phyloP scores from a whole-genome alignment of 805 yeast genomes.

The Kodamaea laetipori region DNA sequence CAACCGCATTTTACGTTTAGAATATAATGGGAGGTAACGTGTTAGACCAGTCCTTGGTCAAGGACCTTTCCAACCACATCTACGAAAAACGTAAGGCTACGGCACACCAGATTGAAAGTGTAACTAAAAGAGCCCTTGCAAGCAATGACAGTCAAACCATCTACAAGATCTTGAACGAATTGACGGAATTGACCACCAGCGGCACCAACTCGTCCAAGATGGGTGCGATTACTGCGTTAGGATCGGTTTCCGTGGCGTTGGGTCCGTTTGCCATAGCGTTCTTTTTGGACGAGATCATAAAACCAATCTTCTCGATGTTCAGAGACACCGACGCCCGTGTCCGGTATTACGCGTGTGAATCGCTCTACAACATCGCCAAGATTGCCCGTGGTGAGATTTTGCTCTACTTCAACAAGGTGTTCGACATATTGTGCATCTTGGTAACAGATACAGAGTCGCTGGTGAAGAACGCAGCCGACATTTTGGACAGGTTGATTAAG shows the following conservation, averaged over 20 bases:
- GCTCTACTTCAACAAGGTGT: conserved; percentile 88
- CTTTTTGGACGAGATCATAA: conserved; percentile 81
- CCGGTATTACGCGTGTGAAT: conserved; percentile 94
- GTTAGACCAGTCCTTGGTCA: conserved; percentile 38
- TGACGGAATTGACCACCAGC: conserved; percentile 75
- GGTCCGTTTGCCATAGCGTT: conserved; percentile 82
- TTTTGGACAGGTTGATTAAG: conserved; percentile 84
- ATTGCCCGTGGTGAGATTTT: conserved; percentile 95
- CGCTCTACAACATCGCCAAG: conserved; percentile 91
- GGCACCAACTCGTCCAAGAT: conserved; percentile 74
- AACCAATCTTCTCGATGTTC: conserved; percentile 92
- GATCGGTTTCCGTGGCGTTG: conserved; percentile 92
- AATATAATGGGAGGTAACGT: conserved; percentile 21
- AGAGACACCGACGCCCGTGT: conserved; percentile 98
- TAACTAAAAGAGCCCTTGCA: conserved; percentile 68
- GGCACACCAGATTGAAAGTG: conserved; percentile 68
- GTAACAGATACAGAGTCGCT: conserved; percentile 90
- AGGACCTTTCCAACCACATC: conserved; percentile 47
- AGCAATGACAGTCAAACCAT: conserved; percentile 63
- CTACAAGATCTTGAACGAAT: conserved; percentile 65
- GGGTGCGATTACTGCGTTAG: conserved; percentile 94
- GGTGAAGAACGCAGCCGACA: conserved; percentile 93
- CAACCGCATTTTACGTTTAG: too few species aligned
- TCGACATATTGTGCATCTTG: conserved; percentile 86
- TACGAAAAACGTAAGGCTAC: conserved; percentile 51